Base-by-base conservation (phyloP, 2,329 filamentous ascomycete species). In the Zasmidium cellare region DNA sequence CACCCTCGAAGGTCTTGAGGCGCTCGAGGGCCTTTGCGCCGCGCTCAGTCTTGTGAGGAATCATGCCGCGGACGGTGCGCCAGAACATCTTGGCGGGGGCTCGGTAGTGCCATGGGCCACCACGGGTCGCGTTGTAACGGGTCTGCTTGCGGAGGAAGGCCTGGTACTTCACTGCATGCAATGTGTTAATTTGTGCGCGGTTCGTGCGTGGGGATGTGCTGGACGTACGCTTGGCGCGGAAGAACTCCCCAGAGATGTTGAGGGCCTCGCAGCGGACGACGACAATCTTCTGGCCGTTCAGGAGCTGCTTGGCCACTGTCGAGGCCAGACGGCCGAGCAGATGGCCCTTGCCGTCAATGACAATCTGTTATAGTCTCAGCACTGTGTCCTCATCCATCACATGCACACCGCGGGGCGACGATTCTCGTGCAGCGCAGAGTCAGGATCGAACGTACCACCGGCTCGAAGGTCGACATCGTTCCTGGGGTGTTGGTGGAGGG, bases 171-270 rank as follows among this genome's bases (percentile, higher is more conserved):
- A 99, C 94, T 99, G 78, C 84, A 80, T 18, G 16, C 35, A 20
- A 41, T 41, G 54, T 16, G 48, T 61, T 52, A 63, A 61, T 54
- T 45, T 45, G 41, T n/a, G 45, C 46, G 31, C 22, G 28, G 49
- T 23, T 28, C 45, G 50, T 56, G 46, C 55, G 50, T 31, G 56
- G 56, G 41, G 31, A 44, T 46, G 48, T 60, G 59, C 49, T 59
- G 67, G 76, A 96, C 93, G 82, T 96, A 99, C 94, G 90, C 90
- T 99, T 99, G 73, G 93, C 88, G 81, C 94, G 92, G 90, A 99
- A 99, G 91, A 99, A 99, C 86, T 97, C 94, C 84, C 94, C 94
- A 72, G 94, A 99, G 87, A 99, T 99, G 89, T 99, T 99, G 81
- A 99, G 88, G 75, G 91, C 92, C 85, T 99, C 94, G 83, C 90